Base-by-base conservation (phyloP, 176 grass and related monocot genomes). In the Carex cristatella region DNA sequence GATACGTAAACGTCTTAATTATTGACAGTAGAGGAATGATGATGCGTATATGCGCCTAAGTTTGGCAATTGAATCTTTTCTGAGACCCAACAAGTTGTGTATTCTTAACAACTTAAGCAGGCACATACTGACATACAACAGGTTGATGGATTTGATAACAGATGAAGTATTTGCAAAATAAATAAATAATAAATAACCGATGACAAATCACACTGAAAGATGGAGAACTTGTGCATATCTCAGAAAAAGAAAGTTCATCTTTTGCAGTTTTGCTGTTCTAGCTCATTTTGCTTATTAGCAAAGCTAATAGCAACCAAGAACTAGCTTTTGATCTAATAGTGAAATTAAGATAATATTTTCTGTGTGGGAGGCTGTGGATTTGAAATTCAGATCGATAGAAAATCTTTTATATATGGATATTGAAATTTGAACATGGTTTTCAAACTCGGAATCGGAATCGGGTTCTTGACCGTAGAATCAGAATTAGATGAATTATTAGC, bases 1-100 rank as follows among this genome's bases (percentile, higher is more conserved):
- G 73, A 77, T 77, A 77, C 56, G 72, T 77, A 19, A 23, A 76
- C 72, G 48, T 77, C 72, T 77, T 77, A 56, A 32, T 77, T 53
- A 54, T 75, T 53, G 71, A 23, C 46, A 53, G 46, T 54, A 28
- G n/a, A 75, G 19, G 71, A 75, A 53, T 56, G 31, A 33, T 56
- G 73, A 77, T 77, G 73, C 73, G 33, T 16, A 77, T 77, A 77
- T 56, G 73, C 49, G 49, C 73, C 73, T 77, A 56, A 77, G 73
- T 77, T 56, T 77, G 73, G 73, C 73, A 77, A 31, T 77, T 10
- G 7, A 77, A 56, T 56, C 73, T 77, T 77, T 28, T 32, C 32
- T 77, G 11, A 77, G 49, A 77, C 12, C 73, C 73, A 77, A 77
- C 73, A 77, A 77, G 44, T 49, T 2, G 27, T 19, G 44, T 76